These are phyloP conservation scores for Fusarium brachygibbosum DNA, from an alignment of 2,329 filamentous ascomycete genomes.

Conservation along the genomic window DNA sequence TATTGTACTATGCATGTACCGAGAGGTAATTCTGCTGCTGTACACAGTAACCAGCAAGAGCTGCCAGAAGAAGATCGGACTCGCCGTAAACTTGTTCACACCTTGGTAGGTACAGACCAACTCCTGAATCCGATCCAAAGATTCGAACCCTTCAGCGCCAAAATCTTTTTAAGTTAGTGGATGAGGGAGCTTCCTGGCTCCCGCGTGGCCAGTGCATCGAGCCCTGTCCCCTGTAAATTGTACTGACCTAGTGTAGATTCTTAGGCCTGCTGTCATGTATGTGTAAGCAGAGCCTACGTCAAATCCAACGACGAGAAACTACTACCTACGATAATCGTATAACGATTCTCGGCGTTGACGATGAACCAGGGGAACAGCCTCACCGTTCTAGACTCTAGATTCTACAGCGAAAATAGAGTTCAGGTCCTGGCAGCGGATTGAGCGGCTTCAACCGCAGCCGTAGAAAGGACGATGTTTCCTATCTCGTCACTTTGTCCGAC, in stretches of 20 bases:
- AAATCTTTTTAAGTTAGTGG: slow-evolving; percentile 36
- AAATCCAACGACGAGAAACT: slow-evolving; percentile 15
- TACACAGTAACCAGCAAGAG: background rate
- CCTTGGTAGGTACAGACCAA: background rate
- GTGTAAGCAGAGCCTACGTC: slow-evolving; percentile 11
- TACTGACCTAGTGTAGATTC: background rate
- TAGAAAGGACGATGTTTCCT: slow-evolving; percentile 31
- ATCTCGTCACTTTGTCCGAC: slow-evolving; percentile 42
- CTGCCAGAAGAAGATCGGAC: background rate
- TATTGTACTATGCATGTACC: slow-evolving; percentile 2
- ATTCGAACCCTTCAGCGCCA: slow-evolving; percentile 24
- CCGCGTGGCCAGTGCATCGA: slow-evolving; percentile 45
- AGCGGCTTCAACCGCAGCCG: slow-evolving; percentile 36
- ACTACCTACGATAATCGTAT: background rate
- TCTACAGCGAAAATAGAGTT: slow-evolving; percentile 30
- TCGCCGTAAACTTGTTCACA: background rate
- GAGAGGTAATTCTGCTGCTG: background rate
- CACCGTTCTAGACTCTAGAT: slow-evolving; percentile 7
- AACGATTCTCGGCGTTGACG: slow-evolving; percentile 20
- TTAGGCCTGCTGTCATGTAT: slow-evolving; percentile 21
- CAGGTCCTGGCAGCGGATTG: slow-evolving; percentile 28
- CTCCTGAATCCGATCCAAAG: slow-evolving; percentile 27
- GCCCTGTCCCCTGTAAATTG: slow-evolving; percentile 17
- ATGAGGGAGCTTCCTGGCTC: slow-evolving; percentile 39
- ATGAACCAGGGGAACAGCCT: slow-evolving; percentile 18